Base-by-base conservation (phyloP, 2,329 filamentous ascomycete species). In the Aulographum hederae region DNA sequence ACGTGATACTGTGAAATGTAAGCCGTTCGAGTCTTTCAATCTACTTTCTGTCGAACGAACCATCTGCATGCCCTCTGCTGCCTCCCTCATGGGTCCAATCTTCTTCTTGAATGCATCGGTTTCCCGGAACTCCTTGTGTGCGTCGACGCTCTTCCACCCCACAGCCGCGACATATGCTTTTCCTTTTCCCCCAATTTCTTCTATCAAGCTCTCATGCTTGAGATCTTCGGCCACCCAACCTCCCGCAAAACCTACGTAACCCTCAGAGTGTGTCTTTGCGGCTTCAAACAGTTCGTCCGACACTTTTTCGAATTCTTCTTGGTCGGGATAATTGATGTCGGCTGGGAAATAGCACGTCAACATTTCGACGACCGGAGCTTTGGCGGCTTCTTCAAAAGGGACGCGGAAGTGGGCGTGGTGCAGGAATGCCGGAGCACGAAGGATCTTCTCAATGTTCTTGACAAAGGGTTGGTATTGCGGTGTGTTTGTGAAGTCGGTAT, bases 91-190 rank as follows among this genome's bases (percentile, higher is more conserved):
- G 18, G 52, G 44, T 30, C 36, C 34, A 35, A 64, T 56, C 12
- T 52, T 47, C 15, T 51, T 44, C 20, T 41, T 44, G 43, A 68
- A 69, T 17, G 45, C 50, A 37, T 56, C 46, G 18, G 57, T 58
- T 38, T 61, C 48, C 33, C 56, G 48, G 19, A 55, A 63, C 30
- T 46, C 46, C 52, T 57, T 48, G 44, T 70, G 67, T 30, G 49
- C 51, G 21, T 65, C 58, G 14, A 62, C 50, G 40, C 51, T 61
- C 31, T 57, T 47, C 67, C 67, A 71, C 4, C 65, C 66, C 33
- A 66, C 47, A 13, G 53, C 50, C n/a, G 56, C 35, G 3, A 60
- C 40, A 40, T 56, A 55, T 34, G 57, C 44, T 33, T 54, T 53
- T 8, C 56, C 61, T 39, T 55, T 45, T 3, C 48, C 46, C 3